Evolutionary conservation across 192 early-diverging fungal genomes (phyloP), one percentile per base, ranked within the genome.

Genomic region (Coemansia asiatica): DNA sequence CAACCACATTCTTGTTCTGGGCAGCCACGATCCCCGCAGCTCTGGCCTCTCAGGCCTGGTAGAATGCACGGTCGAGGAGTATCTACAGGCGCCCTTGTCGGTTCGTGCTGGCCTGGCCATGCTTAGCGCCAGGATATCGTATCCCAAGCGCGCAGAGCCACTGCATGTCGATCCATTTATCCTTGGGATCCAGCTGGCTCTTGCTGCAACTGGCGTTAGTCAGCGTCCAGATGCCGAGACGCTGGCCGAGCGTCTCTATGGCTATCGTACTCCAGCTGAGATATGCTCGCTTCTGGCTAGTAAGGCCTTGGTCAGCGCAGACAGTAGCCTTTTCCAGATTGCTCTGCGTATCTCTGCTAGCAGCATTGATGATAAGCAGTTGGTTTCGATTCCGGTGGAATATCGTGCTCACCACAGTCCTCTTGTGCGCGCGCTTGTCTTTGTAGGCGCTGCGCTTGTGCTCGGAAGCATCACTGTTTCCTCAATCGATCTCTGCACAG

Each of bases 1-100:
- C 44, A 81, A 81, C 72, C 78, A 81, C 58, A 38, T 76, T 5
- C 44, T 76, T 13, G 74, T 76, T 21, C 48, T 76, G 63, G 18
- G 33, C 44, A 26, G 26, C 40, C 5, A 26, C 6, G 23, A 10
- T 26, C 26, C 22, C 26, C 3, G 10, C 8, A 6, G 19, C 22
- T 2, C 15, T 8, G n/a, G 21, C 21, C 21, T 2, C 49, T 16
- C 23, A 2, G 29, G 22, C 4, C 31, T 46, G 26, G 57, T 71
- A 18, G 57, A 71, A 21, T 64, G 63, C 36, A 71, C 69, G 3
- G 74, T 76, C 19, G 53, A 56, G 7, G 68, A 76, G 46, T 76
- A 55, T 16, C 29, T 63, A 29, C 22, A n/a, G 12, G 31, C 66
- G 60, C 19, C 58, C 4, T 9, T 19, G 2, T 26, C 36, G 9